A percentile compares a stretch with the other conserved stretches of the same genome.
Evolutionary conservation across 176 grass and related monocot genomes (phyloP).

Genomic region (Cocos nucifera): DNA sequence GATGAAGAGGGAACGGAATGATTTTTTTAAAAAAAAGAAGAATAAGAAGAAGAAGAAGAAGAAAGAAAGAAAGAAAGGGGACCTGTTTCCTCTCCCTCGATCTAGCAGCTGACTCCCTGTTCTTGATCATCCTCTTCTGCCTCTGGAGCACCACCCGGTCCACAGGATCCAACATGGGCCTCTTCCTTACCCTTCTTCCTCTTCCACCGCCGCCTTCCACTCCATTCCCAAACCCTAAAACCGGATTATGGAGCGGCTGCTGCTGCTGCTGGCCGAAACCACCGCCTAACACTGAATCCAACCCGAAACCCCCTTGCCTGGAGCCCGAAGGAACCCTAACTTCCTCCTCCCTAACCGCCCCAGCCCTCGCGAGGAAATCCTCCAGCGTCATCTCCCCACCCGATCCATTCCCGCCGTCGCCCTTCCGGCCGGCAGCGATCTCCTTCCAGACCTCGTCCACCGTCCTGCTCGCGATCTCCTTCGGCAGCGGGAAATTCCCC

Average conservation of each 20-base stretch:
- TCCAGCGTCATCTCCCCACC: constrained; percentile 2
- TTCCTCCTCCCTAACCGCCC: not conserved
- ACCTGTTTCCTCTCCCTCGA: constrained; percentile 24
- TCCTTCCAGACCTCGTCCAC: constrained; percentile 2
- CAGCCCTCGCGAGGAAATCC: constrained; percentile 8
- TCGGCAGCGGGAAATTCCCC: not conserved
- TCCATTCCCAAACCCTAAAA: not conserved
- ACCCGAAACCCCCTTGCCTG: not conserved
- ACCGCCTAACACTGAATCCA: not conserved
- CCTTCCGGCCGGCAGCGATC: not conserved
- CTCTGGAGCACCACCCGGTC: not conserved
- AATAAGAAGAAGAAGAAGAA: too few relatives aligned
- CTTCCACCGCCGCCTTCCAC: not conserved
- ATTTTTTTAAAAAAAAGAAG: too few relatives aligned
- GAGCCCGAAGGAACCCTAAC: not conserved
- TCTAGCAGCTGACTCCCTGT: constrained; percentile 18
- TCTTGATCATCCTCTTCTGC: constrained; percentile 23
- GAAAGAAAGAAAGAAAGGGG: too few relatives aligned
- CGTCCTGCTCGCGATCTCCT: not conserved
- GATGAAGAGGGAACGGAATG: too few relatives aligned
- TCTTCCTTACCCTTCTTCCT: not conserved
- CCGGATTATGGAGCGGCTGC: not conserved
- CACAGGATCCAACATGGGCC: not conserved
- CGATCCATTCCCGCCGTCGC: not conserved
- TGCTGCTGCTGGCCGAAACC: not conserved